Conservation (phyloP, 495 filamentous ascomycete species). For the Penicillium arizonense region DNA sequence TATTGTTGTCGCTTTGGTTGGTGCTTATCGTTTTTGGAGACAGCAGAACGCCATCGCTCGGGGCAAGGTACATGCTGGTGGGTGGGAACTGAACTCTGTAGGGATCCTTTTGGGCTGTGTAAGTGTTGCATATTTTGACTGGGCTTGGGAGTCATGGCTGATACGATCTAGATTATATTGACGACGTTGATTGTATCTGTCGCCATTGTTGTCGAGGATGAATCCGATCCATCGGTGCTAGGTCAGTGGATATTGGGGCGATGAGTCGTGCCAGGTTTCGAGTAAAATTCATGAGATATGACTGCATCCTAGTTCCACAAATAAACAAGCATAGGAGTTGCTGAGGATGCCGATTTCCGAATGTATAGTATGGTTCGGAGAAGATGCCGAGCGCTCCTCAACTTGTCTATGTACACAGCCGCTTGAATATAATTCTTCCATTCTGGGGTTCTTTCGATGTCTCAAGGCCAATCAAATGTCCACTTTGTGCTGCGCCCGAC, state of each 20-base stretch:
- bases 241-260: slow-evolving; percentile 3
- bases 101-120: slow-evolving; percentile 49
- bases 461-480: too few species aligned
- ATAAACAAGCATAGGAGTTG: too few species aligned
- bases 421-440: too few species aligned
- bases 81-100: slow-evolving; percentile 62
- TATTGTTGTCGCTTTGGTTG: slow-evolving; percentile 56
- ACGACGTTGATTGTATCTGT: slow-evolving; percentile 26
- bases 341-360: too few species aligned
- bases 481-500: too few species aligned
- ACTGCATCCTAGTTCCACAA: too few species aligned
- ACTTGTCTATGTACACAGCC: too few species aligned
- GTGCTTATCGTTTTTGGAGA: slow-evolving; percentile 65
- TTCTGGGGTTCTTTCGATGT: too few species aligned
- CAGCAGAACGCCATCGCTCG: slow-evolving; percentile 65
- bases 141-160: not conserved
- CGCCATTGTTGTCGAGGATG: slow-evolving; percentile 28
- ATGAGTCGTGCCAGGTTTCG: not conserved
- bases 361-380: too few species aligned
- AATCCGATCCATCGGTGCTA: slow-evolving; percentile 1
- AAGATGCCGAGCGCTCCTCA: too few species aligned
- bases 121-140: slow-evolving; percentile 23
- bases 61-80: slow-evolving; percentile 64
- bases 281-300: not conserved
- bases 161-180: slow-evolving; percentile 22